Evolutionary conservation across 2,329 filamentous ascomycete species (phyloP).

Genomic region (Fusarium hostae): DNA sequence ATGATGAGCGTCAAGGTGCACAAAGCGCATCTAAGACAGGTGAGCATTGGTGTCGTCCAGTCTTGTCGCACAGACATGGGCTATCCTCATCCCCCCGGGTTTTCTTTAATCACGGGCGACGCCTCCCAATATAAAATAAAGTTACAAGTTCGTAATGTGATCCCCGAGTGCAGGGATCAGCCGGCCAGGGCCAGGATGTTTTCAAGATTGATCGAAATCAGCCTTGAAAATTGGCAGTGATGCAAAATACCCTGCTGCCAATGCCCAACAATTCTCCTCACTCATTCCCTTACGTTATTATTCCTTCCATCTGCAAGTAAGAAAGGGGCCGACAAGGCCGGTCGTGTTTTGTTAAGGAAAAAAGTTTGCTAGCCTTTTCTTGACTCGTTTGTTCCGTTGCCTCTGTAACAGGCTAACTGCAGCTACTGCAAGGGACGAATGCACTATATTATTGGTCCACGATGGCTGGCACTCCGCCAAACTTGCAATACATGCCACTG

Average conservation of each 20-base stretch:
- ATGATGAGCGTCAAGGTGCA: not conserved
- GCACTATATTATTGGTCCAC: constrained; percentile 8
- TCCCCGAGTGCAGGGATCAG: constrained; percentile 17
- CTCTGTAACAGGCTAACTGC: constrained; percentile 18
- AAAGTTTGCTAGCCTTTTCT: constrained; percentile 3
- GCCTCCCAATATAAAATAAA: constrained; percentile 34
- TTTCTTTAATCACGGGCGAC: constrained; percentile 14
- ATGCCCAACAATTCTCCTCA: not conserved
- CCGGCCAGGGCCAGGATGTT: not conserved
- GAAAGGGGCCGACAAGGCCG: not conserved
- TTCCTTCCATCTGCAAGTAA: not conserved
- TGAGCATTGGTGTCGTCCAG: not conserved
- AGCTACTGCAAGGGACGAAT: constrained; percentile 27
- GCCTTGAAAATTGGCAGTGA: constrained; percentile 18
- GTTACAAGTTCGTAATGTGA: constrained; percentile 25
- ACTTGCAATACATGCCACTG: constrained; percentile 17
- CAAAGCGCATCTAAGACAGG: constrained; percentile 10
- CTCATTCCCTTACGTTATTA: not conserved
- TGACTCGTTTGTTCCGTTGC: constrained; percentile 18
- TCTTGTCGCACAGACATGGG: constrained; percentile 20
- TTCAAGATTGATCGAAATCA: constrained; percentile 11
- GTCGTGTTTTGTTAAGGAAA: constrained; percentile 5
- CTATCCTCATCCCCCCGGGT: constrained; percentile 7
- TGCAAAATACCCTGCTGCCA: constrained; percentile 7
- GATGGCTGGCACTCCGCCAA: not conserved